These are phyloP conservation scores for Parastagonospora avenae DNA, from an alignment of 2,329 filamentous ascomycete genomes.

Conservation along the genomic window DNA sequence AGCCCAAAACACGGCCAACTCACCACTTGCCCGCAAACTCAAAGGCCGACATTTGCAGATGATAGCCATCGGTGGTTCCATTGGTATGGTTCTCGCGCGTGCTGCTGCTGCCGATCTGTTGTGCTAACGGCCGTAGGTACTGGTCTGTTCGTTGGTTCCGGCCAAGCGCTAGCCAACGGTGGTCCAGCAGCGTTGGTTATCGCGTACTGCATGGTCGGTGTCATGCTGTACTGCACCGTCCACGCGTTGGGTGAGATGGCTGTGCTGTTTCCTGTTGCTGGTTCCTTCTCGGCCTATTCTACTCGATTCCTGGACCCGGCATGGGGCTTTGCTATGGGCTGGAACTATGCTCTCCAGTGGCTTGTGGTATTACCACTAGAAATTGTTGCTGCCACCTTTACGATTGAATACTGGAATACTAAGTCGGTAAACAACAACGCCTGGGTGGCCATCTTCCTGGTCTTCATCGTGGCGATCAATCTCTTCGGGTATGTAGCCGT, in stretches of 20 bases:
- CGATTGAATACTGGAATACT: slow-evolving; percentile 77
- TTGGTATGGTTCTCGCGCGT: slow-evolving; percentile 50
- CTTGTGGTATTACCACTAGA: slow-evolving; percentile 81
- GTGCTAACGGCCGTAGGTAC: slow-evolving; percentile 38
- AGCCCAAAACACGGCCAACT: slow-evolving; percentile 68
- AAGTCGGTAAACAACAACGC: slow-evolving; percentile 55
- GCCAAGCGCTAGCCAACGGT: slow-evolving; percentile 46
- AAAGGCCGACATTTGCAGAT: slow-evolving; percentile 77
- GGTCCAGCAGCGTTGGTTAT: slow-evolving; percentile 46
- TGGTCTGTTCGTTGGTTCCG: slow-evolving; percentile 83
- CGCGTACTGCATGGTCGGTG: slow-evolving; percentile 67
- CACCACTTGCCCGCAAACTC: slow-evolving; percentile 70
- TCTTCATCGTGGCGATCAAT: slow-evolving; percentile 79
- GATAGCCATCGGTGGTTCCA: slow-evolving; percentile 95
- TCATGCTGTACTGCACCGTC: slow-evolving; percentile 90
- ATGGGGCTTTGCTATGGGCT: slow-evolving; percentile 94
- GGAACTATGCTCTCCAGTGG: slow-evolving; percentile 94
- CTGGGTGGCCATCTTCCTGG: slow-evolving; percentile 82
- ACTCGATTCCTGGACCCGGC: slow-evolving; percentile 91
- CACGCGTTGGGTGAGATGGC: slow-evolving; percentile 92
- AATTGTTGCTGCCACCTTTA: slow-evolving; percentile 84
- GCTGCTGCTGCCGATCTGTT: slow-evolving; percentile 4
- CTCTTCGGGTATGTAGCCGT: slow-evolving; percentile 25
- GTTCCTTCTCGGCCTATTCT: slow-evolving; percentile 90
- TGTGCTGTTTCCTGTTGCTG: slow-evolving; percentile 86